phyloP scores from a whole-genome alignment of 1,139 yeast species.

The Kluyveromyces sp. region DNA sequence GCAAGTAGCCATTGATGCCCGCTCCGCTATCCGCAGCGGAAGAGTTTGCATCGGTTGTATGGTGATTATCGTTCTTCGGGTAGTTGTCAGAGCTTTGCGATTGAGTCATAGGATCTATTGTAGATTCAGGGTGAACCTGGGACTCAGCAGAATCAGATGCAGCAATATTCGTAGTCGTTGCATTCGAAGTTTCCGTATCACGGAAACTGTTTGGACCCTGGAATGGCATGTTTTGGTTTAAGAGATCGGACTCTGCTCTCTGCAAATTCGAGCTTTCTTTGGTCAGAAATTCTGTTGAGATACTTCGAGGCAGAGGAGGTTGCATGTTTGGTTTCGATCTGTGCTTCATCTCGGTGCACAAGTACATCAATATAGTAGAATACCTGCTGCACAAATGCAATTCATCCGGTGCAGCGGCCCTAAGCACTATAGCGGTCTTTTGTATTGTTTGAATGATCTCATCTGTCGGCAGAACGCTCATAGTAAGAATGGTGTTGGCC shows the following conservation, averaged over 20 bases:
- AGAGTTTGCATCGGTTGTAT: background rate
- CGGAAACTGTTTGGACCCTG: background rate
- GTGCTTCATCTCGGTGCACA: constrained; percentile 66
- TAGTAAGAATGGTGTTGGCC: constrained; percentile 41
- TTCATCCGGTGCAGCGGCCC: constrained; percentile 87
- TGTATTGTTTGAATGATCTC: constrained; percentile 65
- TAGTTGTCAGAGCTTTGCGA: background rate
- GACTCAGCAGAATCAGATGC: background rate
- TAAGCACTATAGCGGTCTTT: constrained; percentile 63
- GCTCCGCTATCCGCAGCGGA: background rate
- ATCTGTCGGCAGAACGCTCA: constrained; percentile 61
- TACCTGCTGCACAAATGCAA: constrained; percentile 76
- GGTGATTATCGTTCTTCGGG: background rate
- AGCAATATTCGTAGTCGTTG: background rate
- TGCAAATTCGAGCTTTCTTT: background rate
- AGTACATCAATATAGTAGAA: constrained; percentile 70
- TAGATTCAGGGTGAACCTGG: background rate
- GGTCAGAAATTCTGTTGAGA: constrained; percentile 6
- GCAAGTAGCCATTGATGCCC: constrained; percentile 10
- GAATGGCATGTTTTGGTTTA: background rate
- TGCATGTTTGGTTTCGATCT: constrained; percentile 19
- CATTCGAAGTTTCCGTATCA: background rate
- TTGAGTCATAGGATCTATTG: background rate
- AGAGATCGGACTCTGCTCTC: background rate
- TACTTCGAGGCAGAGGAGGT: constrained; percentile 6